A percentile compares a stretch with the other conserved stretches of the same genome.
Conservation (phyloP, 2,329 filamentous ascomycete species). For the Epichloe elymi region DNA sequence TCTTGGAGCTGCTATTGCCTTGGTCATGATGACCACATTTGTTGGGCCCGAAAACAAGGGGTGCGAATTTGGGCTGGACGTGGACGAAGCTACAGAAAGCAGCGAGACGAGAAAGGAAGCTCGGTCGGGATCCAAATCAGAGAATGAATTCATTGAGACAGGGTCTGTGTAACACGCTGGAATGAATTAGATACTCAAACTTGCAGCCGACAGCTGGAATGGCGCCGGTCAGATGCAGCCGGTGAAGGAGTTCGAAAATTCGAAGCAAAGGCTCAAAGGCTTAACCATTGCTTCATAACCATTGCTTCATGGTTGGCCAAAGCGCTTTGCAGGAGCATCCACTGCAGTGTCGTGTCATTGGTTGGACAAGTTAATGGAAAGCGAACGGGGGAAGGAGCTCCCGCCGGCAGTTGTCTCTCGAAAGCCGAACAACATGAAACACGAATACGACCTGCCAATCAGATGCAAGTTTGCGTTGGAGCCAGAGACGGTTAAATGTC, state of each 20-base stretch:
- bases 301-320: too few species aligned
- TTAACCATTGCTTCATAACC: too few species aligned
- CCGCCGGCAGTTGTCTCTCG: too few species aligned
- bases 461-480: too few species aligned
- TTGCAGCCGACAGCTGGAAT: too few species aligned
- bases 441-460: too few species aligned
- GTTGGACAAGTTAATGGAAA: neutral
- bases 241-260: too few species aligned
- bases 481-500: too few species aligned
- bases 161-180: neutral
- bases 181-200: too few species aligned
- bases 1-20: neutral
- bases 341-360: neutral
- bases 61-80: neutral
- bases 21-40: constrained; percentile 1
- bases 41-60: neutral
- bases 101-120: neutral
- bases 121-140: neutral
- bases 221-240: too few species aligned
- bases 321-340: neutral
- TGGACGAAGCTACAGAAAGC: neutral
- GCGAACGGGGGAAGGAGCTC: neutral
- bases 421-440: too few species aligned
- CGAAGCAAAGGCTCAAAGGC: too few species aligned
- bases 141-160: neutral